Evolutionary conservation across 352 stramenopile species (phyloP).

Genomic region (Phytophthora fragariae): DNA sequence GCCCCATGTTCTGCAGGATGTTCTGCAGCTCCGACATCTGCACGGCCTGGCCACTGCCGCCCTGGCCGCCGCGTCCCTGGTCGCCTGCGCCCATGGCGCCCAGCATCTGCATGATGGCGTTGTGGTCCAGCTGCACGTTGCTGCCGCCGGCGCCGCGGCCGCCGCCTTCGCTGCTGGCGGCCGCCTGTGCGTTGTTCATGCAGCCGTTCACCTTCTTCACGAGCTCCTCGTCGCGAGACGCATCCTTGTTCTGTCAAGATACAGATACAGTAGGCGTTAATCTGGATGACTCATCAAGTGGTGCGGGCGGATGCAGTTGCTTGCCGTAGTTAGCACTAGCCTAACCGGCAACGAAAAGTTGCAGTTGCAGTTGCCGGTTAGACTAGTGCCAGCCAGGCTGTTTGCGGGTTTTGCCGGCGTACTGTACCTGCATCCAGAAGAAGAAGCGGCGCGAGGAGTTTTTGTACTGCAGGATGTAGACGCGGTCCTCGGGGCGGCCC

Average conservation of each 20-base stretch:
- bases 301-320: neutral
- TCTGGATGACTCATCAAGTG: no score
- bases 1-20: constrained; percentile 90
- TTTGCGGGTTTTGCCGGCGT: neutral
- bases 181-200: constrained; percentile 86
- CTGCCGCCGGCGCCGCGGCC: constrained; percentile 37
- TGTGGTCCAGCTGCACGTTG: constrained; percentile 89
- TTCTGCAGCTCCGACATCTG: constrained; percentile 90
- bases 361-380: no score
- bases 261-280: neutral
- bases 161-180: constrained; percentile 36
- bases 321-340: no score
- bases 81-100: constrained; percentile 83
- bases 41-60: constrained; percentile 57
- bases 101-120: constrained; percentile 93
- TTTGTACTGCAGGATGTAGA: constrained; percentile 95
- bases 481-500: constrained; percentile 82
- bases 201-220: constrained; percentile 90
- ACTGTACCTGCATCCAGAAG: constrained; percentile 94
- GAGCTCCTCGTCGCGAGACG: constrained; percentile 86
- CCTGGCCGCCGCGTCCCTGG: constrained; percentile 52
- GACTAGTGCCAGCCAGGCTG: neutral
- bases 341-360: no score
- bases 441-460: constrained; percentile 93
- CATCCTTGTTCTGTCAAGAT: constrained; percentile 80